Evolutionary conservation across 2,329 filamentous ascomycete species (phyloP).

Genomic region (Penicillium sp.): DNA sequence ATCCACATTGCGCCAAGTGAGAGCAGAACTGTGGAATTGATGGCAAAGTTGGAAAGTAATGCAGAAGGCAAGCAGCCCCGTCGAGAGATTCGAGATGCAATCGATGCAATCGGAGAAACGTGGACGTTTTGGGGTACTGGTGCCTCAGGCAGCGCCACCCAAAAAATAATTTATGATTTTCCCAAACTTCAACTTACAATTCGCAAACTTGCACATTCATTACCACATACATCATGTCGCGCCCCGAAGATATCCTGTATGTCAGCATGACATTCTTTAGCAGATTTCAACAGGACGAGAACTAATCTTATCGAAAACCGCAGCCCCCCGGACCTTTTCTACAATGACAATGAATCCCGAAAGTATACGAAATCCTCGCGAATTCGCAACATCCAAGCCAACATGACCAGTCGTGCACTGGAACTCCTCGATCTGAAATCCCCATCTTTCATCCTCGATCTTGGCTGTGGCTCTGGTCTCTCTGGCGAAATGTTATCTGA

Average conservation of each 20-base stretch:
- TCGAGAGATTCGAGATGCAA: not conserved
- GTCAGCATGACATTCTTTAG: constrained; percentile 27
- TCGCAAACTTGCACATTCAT: not conserved
- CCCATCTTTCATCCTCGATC: constrained; percentile 86
- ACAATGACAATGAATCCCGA: constrained; percentile 90
- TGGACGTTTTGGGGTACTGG: constrained; percentile 13
- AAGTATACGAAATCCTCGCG: constrained; percentile 97
- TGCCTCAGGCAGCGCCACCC: constrained; percentile 18
- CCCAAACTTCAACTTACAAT: not conserved
- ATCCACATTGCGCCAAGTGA: constrained; percentile 73
- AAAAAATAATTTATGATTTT: constrained; percentile 16
- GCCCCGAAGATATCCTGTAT: constrained; percentile 91
- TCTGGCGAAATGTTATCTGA: constrained; percentile 89
- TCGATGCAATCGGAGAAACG: constrained; percentile 4
- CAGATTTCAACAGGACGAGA: not conserved
- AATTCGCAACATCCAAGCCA: constrained; percentile 91
- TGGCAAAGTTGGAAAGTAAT: constrained; percentile 26
- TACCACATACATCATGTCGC: constrained; percentile 69
- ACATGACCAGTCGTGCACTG: constrained; percentile 91
- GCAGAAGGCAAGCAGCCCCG: not conserved
- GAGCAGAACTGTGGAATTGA: not conserved
- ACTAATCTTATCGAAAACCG: constrained; percentile 23
- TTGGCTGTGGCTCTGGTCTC: constrained; percentile 94
- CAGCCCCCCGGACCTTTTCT: constrained; percentile 94
- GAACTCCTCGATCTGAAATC: constrained; percentile 78